Conservation (phyloP, 768 basidiomycete genomes). For the Lactarius akahatsu region DNA sequence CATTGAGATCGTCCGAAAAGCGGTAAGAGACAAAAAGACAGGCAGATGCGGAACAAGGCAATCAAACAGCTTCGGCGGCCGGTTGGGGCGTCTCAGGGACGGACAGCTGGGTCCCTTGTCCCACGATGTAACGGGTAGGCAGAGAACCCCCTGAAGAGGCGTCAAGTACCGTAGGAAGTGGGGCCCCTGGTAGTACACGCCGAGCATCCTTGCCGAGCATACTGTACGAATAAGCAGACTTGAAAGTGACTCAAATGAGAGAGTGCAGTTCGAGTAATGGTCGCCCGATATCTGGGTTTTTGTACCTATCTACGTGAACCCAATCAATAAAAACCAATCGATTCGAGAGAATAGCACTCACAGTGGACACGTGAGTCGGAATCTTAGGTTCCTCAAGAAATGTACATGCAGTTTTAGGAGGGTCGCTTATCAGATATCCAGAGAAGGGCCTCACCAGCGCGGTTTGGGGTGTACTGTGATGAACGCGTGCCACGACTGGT, state of each 20-base stretch:
- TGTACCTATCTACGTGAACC: constrained; percentile 47
- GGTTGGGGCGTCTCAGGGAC: constrained; percentile 60
- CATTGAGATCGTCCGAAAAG: constrained; percentile 46
- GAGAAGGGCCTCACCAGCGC: constrained; percentile 2
- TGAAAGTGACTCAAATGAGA: not conserved
- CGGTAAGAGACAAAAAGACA: constrained; percentile 68
- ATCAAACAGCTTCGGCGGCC: constrained; percentile 46
- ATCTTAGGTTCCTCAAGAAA: constrained; percentile 56
- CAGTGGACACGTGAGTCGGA: constrained; percentile 62
- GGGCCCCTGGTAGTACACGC: not conserved
- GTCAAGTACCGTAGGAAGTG: constrained; percentile 40
- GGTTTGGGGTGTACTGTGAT: not conserved
- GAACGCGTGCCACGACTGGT: not conserved
- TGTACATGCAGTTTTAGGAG: constrained; percentile 24
- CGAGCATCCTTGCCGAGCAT: too few species aligned
- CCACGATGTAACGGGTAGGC: constrained; percentile 66
- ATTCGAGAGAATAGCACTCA: constrained; percentile 37
- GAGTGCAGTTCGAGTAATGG: constrained; percentile 21
- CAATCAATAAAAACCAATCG: not conserved
- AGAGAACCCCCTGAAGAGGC: constrained; percentile 69
- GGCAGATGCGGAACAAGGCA: constrained; percentile 48
- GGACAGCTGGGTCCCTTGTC: constrained; percentile 46
- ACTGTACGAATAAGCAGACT: not conserved
- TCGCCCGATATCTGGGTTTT: constrained; percentile 50
- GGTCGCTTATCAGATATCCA: not conserved